Evolutionary conservation across 2,329 filamentous ascomycete species (phyloP).

Genomic region (Aspergillus sp.): DNA sequence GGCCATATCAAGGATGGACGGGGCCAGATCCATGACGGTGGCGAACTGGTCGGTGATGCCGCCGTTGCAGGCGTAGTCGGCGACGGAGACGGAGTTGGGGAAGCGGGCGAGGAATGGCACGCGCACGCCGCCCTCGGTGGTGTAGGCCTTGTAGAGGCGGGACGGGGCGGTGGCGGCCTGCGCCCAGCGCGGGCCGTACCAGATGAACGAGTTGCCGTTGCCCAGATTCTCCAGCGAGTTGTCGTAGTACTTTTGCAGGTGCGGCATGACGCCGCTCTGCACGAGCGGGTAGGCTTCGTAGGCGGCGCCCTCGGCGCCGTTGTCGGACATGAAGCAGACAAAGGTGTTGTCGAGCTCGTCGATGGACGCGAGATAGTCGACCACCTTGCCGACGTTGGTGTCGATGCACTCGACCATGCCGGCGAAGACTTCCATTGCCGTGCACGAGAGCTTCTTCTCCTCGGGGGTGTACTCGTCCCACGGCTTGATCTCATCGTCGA

Average conservation of each 20-base stretch:
- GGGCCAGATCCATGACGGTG: slow-evolving; percentile 53
- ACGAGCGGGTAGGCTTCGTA: slow-evolving; percentile 60
- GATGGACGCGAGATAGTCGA: slow-evolving; percentile 54
- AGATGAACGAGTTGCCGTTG: slow-evolving; percentile 56
- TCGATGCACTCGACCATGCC: slow-evolving; percentile 65
- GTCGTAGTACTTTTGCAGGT: slow-evolving; percentile 57
- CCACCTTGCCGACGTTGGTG: slow-evolving; percentile 57
- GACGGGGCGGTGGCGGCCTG: slow-evolving; percentile 53
- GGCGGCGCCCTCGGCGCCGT: slow-evolving; percentile 59
- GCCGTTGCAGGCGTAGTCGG: slow-evolving; percentile 21
- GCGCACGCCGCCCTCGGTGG: slow-evolving; percentile 51
- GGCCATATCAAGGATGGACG: slow-evolving; percentile 44
- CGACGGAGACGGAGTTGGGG: slow-evolving; percentile 25
- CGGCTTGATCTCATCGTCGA: slow-evolving; percentile 44
- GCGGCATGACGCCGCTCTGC: slow-evolving; percentile 52
- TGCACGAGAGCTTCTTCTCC: slow-evolving; percentile 40
- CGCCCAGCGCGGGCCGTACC: slow-evolving; percentile 60
- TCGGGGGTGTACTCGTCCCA: slow-evolving; percentile 36
- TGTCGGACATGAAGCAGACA: slow-evolving; percentile 62
- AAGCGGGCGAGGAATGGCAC: slow-evolving; percentile 52
- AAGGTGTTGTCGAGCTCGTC: slow-evolving; percentile 64
- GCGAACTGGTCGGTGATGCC: slow-evolving; percentile 52
- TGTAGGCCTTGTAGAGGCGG: slow-evolving; percentile 49
- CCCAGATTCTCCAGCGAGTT: slow-evolving; percentile 59
- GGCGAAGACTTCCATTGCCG: slow-evolving; percentile 62